Conservation (phyloP, 768 basidiomycete species). For the Pholiota molesta region DNA sequence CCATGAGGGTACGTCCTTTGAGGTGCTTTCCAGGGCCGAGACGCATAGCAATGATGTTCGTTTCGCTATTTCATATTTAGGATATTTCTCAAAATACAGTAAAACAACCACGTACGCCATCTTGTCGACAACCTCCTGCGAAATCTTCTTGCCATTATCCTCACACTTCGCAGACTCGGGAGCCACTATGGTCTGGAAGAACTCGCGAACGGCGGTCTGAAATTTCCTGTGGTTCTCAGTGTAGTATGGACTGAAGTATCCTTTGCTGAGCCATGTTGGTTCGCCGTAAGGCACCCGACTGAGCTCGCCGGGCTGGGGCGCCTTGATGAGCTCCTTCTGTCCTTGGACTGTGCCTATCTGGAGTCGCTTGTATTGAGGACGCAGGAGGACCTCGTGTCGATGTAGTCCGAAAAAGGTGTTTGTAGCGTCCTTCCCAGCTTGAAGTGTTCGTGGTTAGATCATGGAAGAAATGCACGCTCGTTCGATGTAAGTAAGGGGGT, state of each 20-base stretch:
- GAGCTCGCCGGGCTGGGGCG: slow-evolving; percentile 29
- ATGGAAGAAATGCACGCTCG: not conserved
- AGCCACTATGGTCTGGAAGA: slow-evolving; percentile 73
- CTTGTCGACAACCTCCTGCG: slow-evolving; percentile 83
- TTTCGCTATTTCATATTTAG: slow-evolving; percentile 48
- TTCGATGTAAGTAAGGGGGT: not conserved
- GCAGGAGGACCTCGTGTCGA: slow-evolving; percentile 33
- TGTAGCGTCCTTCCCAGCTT: slow-evolving; percentile 67
- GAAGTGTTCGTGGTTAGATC: not conserved
- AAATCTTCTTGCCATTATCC: slow-evolving; percentile 84
- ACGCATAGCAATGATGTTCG: slow-evolving; percentile 86
- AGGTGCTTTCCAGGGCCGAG: slow-evolving; percentile 91
- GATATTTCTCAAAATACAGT: not conserved
- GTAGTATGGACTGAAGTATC: slow-evolving; percentile 37
- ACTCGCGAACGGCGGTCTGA: slow-evolving; percentile 74
- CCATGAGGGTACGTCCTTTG: slow-evolving; percentile 74
- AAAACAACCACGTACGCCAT: slow-evolving; percentile 59
- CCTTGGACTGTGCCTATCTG: slow-evolving; percentile 34
- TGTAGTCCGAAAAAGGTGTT: slow-evolving; percentile 36
- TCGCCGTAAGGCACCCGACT: slow-evolving; percentile 38
- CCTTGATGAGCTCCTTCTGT: slow-evolving; percentile 31
- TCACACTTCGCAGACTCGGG: slow-evolving; percentile 81
- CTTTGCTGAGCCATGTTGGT: slow-evolving; percentile 35
- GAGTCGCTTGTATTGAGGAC: slow-evolving; percentile 34
- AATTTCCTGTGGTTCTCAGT: slow-evolving; percentile 64